Evolutionary conservation across 768 basidiomycete species (phyloP).

Genomic region (Rhodotorula diobovata): DNA sequence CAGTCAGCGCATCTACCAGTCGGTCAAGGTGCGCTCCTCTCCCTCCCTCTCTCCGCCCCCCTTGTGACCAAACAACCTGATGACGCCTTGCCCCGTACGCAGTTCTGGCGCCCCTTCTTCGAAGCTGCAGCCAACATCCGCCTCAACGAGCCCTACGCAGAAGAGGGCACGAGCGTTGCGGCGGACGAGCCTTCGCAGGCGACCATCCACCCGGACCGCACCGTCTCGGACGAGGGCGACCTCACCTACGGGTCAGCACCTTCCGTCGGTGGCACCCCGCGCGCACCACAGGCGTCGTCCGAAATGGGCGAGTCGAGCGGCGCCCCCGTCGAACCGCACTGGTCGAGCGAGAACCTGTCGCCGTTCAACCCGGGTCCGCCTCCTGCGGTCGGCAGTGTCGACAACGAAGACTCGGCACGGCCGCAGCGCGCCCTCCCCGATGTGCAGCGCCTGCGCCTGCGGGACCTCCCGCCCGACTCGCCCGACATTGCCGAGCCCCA

Average conservation of each 20-base stretch:
- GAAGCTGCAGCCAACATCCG: slow-evolving; percentile 86
- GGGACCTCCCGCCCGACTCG: slow-evolving; percentile 40
- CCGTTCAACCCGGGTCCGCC: not conserved
- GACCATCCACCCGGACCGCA: slow-evolving; percentile 11
- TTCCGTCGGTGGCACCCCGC: slow-evolving; percentile 17
- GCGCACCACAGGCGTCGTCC: not conserved
- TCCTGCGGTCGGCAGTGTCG: not conserved
- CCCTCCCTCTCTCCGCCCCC: not conserved
- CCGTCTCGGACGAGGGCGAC: slow-evolving; percentile 26
- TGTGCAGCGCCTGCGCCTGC: slow-evolving; percentile 17
- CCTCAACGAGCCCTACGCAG: slow-evolving; percentile 55
- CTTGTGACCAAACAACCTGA: not conserved
- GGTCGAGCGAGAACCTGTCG: slow-evolving; percentile 12
- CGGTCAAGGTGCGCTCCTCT: slow-evolving; percentile 65
- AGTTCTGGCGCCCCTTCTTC: slow-evolving; percentile 98
- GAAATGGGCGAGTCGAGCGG: not conserved
- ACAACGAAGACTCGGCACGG: slow-evolving; percentile 10
- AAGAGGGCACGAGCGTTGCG: slow-evolving; percentile 58
- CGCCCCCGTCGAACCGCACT: slow-evolving; percentile 12
- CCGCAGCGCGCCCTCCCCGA: not conserved
- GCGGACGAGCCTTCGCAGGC: slow-evolving; percentile 53
- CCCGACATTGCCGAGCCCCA: slow-evolving; percentile 40
- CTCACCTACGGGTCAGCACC: slow-evolving; percentile 1
- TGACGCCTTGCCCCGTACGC: not conserved
- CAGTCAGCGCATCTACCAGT: slow-evolving; percentile 81